Evolutionary conservation across 306 rosid genomes (phyloP).

Genomic region (Castanospermum australe): DNA sequence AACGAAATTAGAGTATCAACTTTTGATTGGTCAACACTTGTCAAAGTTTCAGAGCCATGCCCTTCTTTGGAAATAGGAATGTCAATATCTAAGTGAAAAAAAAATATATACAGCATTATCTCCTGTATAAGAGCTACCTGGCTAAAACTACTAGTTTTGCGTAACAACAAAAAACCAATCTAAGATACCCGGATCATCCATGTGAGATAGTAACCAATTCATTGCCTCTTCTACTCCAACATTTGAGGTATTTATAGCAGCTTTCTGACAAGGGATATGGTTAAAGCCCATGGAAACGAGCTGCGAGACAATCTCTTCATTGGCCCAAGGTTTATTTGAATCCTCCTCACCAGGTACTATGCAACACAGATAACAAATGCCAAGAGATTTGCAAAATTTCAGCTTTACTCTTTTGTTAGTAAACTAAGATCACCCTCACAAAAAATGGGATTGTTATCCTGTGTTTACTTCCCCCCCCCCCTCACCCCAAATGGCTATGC

Average conservation of each 20-base stretch:
- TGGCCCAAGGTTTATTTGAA: slow-evolving; percentile 42
- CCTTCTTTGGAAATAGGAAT: slow-evolving; percentile 60
- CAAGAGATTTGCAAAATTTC: neutral
- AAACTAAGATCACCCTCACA: too few species aligned
- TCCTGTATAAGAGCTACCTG: neutral
- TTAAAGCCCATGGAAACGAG: slow-evolving; percentile 95
- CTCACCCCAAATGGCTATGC: too few species aligned
- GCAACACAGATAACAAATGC: slow-evolving; percentile 16
- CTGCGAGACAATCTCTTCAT: slow-evolving; percentile 80
- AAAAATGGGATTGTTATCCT: too few species aligned
- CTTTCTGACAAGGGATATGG: slow-evolving; percentile 84
- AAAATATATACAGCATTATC: slow-evolving; percentile 14
- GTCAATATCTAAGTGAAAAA: slow-evolving; percentile 61
- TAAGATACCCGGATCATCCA: slow-evolving; percentile 80
- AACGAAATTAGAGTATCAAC: slow-evolving; percentile 82
- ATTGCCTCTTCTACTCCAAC: slow-evolving; percentile 94
- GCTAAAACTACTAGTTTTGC: neutral
- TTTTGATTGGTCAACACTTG: slow-evolving; percentile 66
- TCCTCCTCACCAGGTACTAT: slow-evolving; percentile 58
- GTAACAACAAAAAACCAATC: slow-evolving; percentile 8
- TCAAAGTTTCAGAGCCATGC: slow-evolving; percentile 17
- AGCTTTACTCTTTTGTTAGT: neutral
- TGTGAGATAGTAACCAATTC: slow-evolving; percentile 94
- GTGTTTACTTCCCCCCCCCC: too few species aligned
- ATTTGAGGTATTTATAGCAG: slow-evolving; percentile 85